phyloP scores from a whole-genome alignment of 805 yeast genomes.

The Candida mattraensis region DNA sequence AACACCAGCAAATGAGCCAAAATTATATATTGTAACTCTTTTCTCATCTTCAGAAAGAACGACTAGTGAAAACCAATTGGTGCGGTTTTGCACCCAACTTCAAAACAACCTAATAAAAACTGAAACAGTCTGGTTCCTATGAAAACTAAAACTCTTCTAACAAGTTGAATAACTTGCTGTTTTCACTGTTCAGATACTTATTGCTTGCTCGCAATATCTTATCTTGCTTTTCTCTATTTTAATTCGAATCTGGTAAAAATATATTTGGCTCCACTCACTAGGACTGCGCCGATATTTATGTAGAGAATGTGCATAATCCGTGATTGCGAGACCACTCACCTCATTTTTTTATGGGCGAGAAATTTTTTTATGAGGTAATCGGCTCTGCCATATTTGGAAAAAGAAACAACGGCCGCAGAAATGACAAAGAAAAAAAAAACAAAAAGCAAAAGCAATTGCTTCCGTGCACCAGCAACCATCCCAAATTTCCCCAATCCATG shows the following conservation, averaged over 20 bases:
- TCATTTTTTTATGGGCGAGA: too few relatives aligned
- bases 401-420: too few relatives aligned
- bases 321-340: too few relatives aligned
- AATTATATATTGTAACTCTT: slow-evolving; percentile 61
- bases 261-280: slow-evolving; percentile 6
- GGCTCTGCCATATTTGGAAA: too few relatives aligned
- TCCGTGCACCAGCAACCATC: too few relatives aligned
- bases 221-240: slow-evolving; percentile 3
- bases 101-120: slow-evolving; percentile 1
- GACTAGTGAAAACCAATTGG: slow-evolving; percentile 8
- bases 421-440: not conserved
- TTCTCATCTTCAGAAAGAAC: slow-evolving; percentile 48
- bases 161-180: not conserved
- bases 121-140: too few relatives aligned
- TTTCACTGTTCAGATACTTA: slow-evolving; percentile 1
- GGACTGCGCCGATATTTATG: slow-evolving; percentile 12
- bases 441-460: not conserved
- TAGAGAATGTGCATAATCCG: slow-evolving; percentile 8
- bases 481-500: too few relatives aligned
- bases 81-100: slow-evolving; percentile 3
- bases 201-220: too few relatives aligned
- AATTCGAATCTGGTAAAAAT: too few relatives aligned
- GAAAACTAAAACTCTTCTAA: not conserved
- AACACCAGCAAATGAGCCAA: slow-evolving; percentile 59
- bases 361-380: too few relatives aligned